phyloP scores from a whole-genome alignment of 148 eudicot genomes.

The Rhododendron molle region DNA sequence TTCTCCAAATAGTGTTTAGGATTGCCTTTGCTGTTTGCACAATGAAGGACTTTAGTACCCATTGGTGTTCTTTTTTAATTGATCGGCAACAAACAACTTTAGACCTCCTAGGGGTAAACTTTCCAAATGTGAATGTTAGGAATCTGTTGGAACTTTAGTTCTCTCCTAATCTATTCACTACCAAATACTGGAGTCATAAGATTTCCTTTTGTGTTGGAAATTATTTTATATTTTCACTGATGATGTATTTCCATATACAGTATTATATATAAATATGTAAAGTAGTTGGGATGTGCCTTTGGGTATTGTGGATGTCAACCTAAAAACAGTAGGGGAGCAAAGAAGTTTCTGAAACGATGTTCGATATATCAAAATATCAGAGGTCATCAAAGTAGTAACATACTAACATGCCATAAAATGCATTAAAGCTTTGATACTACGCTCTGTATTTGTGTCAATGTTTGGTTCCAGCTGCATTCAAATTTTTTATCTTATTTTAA shows the following conservation, averaged over 20 bases:
- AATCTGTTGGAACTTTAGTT: neutral
- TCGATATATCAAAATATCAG: neutral
- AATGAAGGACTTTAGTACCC: neutral
- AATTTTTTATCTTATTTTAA: neutral
- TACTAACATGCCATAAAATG: neutral
- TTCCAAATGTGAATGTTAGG: neutral
- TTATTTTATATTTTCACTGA: neutral
- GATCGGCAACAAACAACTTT: neutral
- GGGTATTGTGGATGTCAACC: neutral
- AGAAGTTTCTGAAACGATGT: neutral
- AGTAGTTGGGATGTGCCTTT: neutral
- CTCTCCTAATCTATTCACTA: neutral
- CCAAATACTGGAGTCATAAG: neutral
- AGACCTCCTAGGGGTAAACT: neutral
- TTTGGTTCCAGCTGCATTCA: slow-evolving; percentile 6
- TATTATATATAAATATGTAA: neutral
- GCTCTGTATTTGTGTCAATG: neutral
- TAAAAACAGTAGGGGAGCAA: neutral
- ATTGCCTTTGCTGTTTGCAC: neutral
- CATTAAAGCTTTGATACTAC: neutral
- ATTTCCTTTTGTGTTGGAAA: neutral
- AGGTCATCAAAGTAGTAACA: neutral
- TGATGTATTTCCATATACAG: neutral
- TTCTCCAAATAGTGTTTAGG: neutral
- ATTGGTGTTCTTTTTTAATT: neutral